A percentile compares a stretch with the other conserved stretches of the same genome.
Evolutionary conservation across 495 filamentous ascomycete genomes (phyloP).

Genomic region (Chaetomium fimeti): DNA sequence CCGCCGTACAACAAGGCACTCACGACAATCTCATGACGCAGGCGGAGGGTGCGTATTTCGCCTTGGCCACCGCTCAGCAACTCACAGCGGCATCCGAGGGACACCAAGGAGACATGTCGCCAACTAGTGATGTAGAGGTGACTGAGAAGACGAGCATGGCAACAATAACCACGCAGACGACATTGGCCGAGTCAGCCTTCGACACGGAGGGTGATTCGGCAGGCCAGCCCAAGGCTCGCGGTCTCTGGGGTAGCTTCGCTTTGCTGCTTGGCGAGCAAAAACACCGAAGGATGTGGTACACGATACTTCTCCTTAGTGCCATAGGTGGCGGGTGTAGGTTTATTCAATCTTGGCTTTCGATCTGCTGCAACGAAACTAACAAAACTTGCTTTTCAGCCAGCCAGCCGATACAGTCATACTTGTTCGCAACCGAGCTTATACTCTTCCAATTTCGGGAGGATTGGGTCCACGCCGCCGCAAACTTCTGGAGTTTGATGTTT

Average conservation of each 20-base stretch:
- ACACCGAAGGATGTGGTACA: slow-evolving; percentile 48
- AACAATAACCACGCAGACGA: slow-evolving; percentile 34
- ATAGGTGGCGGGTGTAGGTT: slow-evolving; percentile 53
- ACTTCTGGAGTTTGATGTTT: slow-evolving; percentile 68
- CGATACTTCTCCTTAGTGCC: slow-evolving; percentile 46
- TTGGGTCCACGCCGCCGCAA: slow-evolving; percentile 41
- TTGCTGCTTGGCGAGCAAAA: slow-evolving; percentile 51
- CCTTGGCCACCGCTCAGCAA: slow-evolving; percentile 53
- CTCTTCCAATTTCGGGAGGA: slow-evolving; percentile 49
- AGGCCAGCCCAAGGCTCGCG: slow-evolving; percentile 30
- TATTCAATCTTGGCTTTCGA: not conserved
- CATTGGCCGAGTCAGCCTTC: slow-evolving; percentile 10
- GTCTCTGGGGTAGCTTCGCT: slow-evolving; percentile 47
- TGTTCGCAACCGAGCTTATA: slow-evolving; percentile 51
- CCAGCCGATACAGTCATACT: slow-evolving; percentile 49
- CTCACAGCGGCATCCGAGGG: slow-evolving; percentile 35
- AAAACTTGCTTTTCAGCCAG: slow-evolving; percentile 30
- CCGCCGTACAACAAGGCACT: slow-evolving; percentile 67
- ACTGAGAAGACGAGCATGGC: slow-evolving; percentile 45
- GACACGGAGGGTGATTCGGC: slow-evolving; percentile 18
- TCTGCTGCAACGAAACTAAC: slow-evolving; percentile 21
- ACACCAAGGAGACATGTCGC: slow-evolving; percentile 19
- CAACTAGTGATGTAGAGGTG: slow-evolving; percentile 26
- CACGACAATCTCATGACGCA: slow-evolving; percentile 63
- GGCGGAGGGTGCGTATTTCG: slow-evolving; percentile 56